Evolutionary conservation across 2,329 filamentous ascomycete species (phyloP), one percentile per base, ranked within the genome.

Genomic region (Aspergillus bombycis): DNA sequence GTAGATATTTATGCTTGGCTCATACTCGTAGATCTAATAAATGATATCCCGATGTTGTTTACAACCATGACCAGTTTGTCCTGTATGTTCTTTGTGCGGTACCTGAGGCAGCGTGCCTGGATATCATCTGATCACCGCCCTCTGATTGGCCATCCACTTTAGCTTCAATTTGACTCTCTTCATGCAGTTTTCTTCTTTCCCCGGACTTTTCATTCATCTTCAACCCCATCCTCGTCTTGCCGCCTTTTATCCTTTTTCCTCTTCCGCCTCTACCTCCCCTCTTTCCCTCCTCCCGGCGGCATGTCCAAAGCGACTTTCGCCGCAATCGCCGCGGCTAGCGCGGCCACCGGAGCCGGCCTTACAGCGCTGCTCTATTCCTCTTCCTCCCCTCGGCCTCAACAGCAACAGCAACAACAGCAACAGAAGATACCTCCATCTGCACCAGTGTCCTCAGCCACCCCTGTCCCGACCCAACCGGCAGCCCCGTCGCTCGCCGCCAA

Each of bases 221-320:
- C 56, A 56, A 45, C 36, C 53, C n/a, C 43, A 21, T n/a, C 16
- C 28, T 21, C 14, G 14, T 30, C 48, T 34, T 32, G 23, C 45
- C 16, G 28, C 14, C 28, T 43, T 43, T 62, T 57, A 16, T 57
- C 43, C 32, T 60, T 60, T 19, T 26, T 11, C 26, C 23, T 30
- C 36, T 43, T 57, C 48, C 53, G 54, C 54, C 34, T 34, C 1
- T 56, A 14, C 41, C 45, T 56, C 36, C 23, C 26, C 36, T 23
- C n/a, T 19, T 57, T 50, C 43, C 32, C n/a, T 34, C 52, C 36
- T 23, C 60, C 21, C 28, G 19, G 62, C 78, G 83, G 63, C 68
- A 94, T 94, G 91, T 93, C 91, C 63, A 94, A 94, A 78, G 84
- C 88, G 28, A 93, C 90, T 38, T 74, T 94, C 70, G 90, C 90